Percentiles rank a stretch among this genome's conserved stretches.
phyloP scores from a whole-genome alignment of 306 rosid genomes.

The Begonia loranthoides region DNA sequence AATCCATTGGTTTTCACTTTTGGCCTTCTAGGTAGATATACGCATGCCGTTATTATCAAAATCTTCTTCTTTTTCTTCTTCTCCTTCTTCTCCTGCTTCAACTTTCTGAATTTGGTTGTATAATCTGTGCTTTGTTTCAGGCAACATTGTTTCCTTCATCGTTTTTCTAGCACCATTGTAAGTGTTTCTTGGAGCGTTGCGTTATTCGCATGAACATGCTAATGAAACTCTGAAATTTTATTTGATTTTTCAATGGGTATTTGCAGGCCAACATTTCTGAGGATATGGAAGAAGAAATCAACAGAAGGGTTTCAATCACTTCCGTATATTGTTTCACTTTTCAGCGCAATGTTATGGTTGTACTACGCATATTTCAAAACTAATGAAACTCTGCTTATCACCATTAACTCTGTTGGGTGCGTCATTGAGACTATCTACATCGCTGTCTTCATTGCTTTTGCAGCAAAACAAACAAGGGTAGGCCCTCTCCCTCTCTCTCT shows the following conservation, averaged over 20 bases:
- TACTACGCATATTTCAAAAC: constrained; percentile 52
- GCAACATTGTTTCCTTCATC: constrained; percentile 67
- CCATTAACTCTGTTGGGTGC: constrained; percentile 76
- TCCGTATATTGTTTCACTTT: constrained; percentile 69
- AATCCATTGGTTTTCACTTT: too few relatives aligned
- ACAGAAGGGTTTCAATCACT: constrained; percentile 70
- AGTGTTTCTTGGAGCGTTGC: constrained; percentile 14
- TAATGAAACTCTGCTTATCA: constrained; percentile 50
- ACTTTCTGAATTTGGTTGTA: too few relatives aligned
- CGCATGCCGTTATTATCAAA: too few relatives aligned
- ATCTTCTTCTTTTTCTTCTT: too few relatives aligned
- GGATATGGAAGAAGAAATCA: constrained; percentile 62
- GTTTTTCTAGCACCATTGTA: constrained; percentile 89
- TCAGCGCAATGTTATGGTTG: constrained; percentile 75
- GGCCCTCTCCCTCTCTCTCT: background rate
- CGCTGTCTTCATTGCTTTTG: constrained; percentile 41
- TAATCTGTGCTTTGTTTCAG: constrained; percentile 11
- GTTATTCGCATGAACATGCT: background rate
- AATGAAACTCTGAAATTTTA: background rate
- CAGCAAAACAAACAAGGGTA: constrained; percentile 46
- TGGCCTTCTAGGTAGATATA: too few relatives aligned
- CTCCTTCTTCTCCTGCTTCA: too few relatives aligned
- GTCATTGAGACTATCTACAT: constrained; percentile 44
- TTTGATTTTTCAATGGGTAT: background rate
- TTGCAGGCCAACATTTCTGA: constrained; percentile 61